phyloP scores from a whole-genome alignment of 2,329 filamentous ascomycete genomes.

The Colletotrichum cordylinicola region DNA sequence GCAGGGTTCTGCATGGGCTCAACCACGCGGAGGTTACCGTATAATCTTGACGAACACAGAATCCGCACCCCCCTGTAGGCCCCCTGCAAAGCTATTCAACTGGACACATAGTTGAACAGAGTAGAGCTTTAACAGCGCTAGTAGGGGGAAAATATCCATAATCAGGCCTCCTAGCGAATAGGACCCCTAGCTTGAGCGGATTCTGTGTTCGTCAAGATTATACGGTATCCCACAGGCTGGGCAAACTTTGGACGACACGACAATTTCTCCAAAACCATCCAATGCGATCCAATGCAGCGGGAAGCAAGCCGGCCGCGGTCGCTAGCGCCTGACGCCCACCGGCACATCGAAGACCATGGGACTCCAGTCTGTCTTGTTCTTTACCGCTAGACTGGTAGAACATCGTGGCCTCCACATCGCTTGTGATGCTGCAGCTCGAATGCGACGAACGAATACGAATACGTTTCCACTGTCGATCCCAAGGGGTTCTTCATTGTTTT shows the following conservation, averaged over 20 bases:
- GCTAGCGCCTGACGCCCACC: not conserved
- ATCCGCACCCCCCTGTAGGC: no score
- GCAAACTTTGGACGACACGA: not conserved
- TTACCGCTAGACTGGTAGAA: not conserved
- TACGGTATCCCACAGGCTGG: not conserved
- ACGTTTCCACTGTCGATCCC: not conserved
- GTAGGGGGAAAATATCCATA: no score
- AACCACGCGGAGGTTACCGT: not conserved
- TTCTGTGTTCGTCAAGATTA: no score
- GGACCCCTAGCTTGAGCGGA: no score
- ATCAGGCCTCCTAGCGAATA: no score
- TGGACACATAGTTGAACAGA: no score
- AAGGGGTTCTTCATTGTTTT: not conserved
- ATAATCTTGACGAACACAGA: no score
- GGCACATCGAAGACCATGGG: not conserved
- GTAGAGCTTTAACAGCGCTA: no score
- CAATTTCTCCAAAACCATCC: not conserved
- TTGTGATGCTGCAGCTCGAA: not conserved
- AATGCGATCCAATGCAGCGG: not conserved
- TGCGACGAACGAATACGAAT: conserved; percentile 6
- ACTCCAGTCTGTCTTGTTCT: not conserved
- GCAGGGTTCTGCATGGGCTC: not conserved
- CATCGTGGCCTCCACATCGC: not conserved
- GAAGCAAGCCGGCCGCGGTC: not conserved
- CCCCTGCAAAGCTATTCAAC: no score